phyloP scores from a whole-genome alignment of 805 yeast genomes.

The Kodamaea jinghongensis region DNA sequence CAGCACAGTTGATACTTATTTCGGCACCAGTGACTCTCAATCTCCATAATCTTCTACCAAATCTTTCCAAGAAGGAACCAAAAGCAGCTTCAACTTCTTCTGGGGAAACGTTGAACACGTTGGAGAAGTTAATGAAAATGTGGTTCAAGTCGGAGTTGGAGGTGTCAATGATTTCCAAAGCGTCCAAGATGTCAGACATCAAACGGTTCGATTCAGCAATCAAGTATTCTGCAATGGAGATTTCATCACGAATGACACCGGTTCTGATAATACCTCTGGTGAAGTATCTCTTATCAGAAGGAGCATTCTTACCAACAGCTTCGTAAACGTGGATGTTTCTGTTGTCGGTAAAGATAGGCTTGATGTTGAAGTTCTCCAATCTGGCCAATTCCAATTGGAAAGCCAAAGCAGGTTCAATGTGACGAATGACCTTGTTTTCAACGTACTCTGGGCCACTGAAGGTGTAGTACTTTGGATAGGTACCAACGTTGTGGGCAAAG shows the following conservation, averaged over 20 bases:
- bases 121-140: constrained; percentile 94
- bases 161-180: constrained; percentile 90
- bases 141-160: constrained; percentile 95
- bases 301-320: constrained; percentile 90
- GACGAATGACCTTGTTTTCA: constrained; percentile 94
- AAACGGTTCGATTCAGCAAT: constrained; percentile 95
- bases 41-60: constrained; percentile 96
- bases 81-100: constrained; percentile 96
- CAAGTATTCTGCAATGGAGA: constrained; percentile 88
- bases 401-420: constrained; percentile 97
- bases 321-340: constrained; percentile 97
- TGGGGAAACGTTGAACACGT: constrained; percentile 90
- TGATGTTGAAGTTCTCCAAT: constrained; percentile 90
- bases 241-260: constrained; percentile 89
- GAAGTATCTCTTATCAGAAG: constrained; percentile 92
- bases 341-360: constrained; percentile 93
- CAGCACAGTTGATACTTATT: constrained; percentile 92
- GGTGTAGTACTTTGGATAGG: constrained; percentile 93
- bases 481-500: constrained; percentile 76
- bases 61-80: constrained; percentile 96
- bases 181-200: constrained; percentile 94
- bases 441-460: constrained; percentile 82
- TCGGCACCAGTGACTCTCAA: constrained; percentile 96
- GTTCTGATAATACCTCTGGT: constrained; percentile 97
- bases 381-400: constrained; percentile 95